A percentile compares a stretch with the other conserved stretches of the same genome.
phyloP scores from a whole-genome alignment of 192 early-diverging fungal species.

The Thamnidium elegans region DNA sequence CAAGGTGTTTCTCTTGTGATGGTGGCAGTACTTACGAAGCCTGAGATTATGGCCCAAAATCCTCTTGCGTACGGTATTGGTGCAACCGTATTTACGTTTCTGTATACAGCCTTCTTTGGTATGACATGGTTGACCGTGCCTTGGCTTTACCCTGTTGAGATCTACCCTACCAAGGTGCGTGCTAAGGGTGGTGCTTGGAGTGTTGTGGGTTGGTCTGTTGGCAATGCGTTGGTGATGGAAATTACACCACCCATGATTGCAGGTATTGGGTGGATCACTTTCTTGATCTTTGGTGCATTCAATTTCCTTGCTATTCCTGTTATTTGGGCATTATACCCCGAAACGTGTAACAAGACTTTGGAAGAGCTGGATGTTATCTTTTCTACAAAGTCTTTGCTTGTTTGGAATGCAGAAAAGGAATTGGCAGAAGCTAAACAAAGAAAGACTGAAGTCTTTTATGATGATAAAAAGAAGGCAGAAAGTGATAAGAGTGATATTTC shows the following conservation, averaged over 20 bases:
- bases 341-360: conserved; percentile 29
- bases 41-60: conserved; percentile 21
- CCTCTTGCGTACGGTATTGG: conserved; percentile 25
- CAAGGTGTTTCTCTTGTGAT: conserved; percentile 29
- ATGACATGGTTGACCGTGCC: conserved; percentile 67
- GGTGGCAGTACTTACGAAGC: conserved; percentile 21
- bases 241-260: conserved; percentile 41
- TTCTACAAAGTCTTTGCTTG: conserved; percentile 24
- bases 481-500: too few relatives aligned
- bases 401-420: conserved; percentile 31
- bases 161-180: conserved; percentile 57
- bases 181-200: conserved; percentile 54
- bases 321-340: conserved; percentile 49
- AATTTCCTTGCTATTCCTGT: conserved; percentile 38
- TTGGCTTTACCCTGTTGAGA: conserved; percentile 60
- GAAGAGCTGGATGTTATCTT: conserved; percentile 34
- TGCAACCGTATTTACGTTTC: conserved; percentile 29
- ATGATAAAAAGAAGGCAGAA: too few relatives aligned
- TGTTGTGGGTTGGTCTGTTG: conserved; percentile 54
- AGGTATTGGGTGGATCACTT: conserved; percentile 36
- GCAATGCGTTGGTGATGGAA: conserved; percentile 52
- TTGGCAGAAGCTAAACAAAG: conserved; percentile 2
- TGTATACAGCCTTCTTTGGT: conserved; percentile 51
- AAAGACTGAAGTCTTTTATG: neutral
- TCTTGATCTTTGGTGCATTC: conserved; percentile 51